phyloP scores from a whole-genome alignment of 1,139 yeast species.

The Debaryomyces singareniensis region DNA sequence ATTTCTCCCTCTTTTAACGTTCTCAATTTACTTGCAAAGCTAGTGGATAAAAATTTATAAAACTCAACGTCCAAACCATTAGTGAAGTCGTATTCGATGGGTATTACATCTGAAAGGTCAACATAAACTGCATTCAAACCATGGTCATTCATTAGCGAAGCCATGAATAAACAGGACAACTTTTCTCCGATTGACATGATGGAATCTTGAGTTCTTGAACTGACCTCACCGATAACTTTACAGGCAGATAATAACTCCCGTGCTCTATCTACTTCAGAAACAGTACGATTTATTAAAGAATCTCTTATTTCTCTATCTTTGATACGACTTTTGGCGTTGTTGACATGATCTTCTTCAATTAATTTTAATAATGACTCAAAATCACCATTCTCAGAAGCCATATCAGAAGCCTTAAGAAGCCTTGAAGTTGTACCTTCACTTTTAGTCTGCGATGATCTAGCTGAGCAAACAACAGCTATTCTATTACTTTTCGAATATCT shows the following conservation, averaged over 20 bases:
- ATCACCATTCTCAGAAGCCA: slow-evolving; percentile 55
- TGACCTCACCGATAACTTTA: slow-evolving; percentile 84
- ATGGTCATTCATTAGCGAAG: slow-evolving; percentile 74
- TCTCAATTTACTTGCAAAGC: slow-evolving; percentile 52
- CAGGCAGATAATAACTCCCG: slow-evolving; percentile 76
- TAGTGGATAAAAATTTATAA: slow-evolving; percentile 55
- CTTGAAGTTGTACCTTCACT: slow-evolving; percentile 94
- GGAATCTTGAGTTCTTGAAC: slow-evolving; percentile 80
- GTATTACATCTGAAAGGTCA: slow-evolving; percentile 70
- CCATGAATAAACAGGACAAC: slow-evolving; percentile 81
- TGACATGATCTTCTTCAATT: slow-evolving; percentile 71
- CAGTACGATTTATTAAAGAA: slow-evolving; percentile 50
- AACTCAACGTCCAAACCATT: slow-evolving; percentile 60
- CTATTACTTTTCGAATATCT: slow-evolving; percentile 52
- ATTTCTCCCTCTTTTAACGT: slow-evolving; percentile 44
- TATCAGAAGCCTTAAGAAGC: slow-evolving; percentile 72
- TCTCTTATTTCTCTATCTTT: slow-evolving; percentile 36
- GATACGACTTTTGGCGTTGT: slow-evolving; percentile 60
- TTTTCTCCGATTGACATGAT: slow-evolving; percentile 95
- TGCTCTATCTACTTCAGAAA: slow-evolving; percentile 60
- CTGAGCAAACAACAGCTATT: slow-evolving; percentile 96
- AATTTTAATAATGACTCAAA: slow-evolving; percentile 48
- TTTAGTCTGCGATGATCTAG: slow-evolving; percentile 85
- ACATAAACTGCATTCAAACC: slow-evolving; percentile 74
- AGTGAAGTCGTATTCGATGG: slow-evolving; percentile 48